Evolutionary conservation across 2,329 filamentous ascomycete species (phyloP), one percentile per base, ranked within the genome.

Genomic region (Colletotrichum gloeosporioides): DNA sequence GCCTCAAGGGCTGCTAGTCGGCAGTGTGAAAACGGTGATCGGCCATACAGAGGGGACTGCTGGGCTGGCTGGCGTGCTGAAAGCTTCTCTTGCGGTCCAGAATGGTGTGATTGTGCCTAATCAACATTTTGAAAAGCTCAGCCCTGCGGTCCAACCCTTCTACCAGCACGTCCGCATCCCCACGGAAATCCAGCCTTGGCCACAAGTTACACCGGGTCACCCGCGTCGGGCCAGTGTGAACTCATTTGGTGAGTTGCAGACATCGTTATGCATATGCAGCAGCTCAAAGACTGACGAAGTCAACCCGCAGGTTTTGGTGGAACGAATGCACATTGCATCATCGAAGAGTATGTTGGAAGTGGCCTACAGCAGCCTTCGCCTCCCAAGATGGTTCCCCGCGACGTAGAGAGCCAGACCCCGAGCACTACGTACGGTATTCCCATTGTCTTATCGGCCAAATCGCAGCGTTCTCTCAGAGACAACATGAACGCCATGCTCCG

Each of bases 241-340:
- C 36, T 85, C 83, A 7, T 88, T 88, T 71, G 87, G 87, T 59
- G 55, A 73, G 32, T 25, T 34, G 8, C 49, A 22, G 13, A 18
- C 0, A 29, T 8, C 5, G 7, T 62, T n/a, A 32, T 32, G n/a
- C 13, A n/a, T 18, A 53, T 69, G 22, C 15, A n/a, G 59, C 31
- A n/a, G 5, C 59, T 63, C 59, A 63, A 36, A 22, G 8, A 22
- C 22, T 49, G 36, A 36, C 22, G 27, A 32, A 27, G 27, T n/a
- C 22, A 15, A 3, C 25, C 25, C 7, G 16, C 27, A 72, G 71
- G 71, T n/a, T 70, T 73, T 15, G 71, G 71, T 12, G 71, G 71
- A 4, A 73, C 71, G 13, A 73, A 73, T 32, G 71, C 71, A 27
- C 71, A 73, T 13, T 53, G 34, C 29, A 70, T 73, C 32, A 25